A percentile compares a stretch with the other conserved stretches of the same genome.
phyloP scores from a whole-genome alignment of 495 filamentous ascomycete species.

The Trichoderma virens region DNA sequence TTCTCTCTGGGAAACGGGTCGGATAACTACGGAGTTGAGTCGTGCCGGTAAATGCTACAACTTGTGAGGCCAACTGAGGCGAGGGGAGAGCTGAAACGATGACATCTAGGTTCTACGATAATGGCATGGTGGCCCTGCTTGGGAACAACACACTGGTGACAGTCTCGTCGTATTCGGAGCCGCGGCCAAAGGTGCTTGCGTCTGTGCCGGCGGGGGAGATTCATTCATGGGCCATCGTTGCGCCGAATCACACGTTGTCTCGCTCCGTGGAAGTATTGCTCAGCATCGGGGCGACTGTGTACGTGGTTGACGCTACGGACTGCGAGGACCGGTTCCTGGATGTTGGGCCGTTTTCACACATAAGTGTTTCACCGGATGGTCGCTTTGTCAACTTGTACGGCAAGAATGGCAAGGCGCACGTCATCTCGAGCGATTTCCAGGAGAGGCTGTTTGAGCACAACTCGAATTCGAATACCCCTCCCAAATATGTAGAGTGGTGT shows the following conservation, averaged over 20 bases:
- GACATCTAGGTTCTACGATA: slow-evolving; percentile 60
- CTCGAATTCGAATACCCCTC: slow-evolving; percentile 73
- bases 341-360: slow-evolving; percentile 86
- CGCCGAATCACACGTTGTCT: slow-evolving; percentile 85
- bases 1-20: slow-evolving; percentile 90
- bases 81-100: neutral
- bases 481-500: slow-evolving; percentile 89
- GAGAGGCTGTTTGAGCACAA: slow-evolving; percentile 87
- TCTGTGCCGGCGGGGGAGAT: slow-evolving; percentile 69
- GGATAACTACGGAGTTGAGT: slow-evolving; percentile 77
- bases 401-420: slow-evolving; percentile 76
- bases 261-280: slow-evolving; percentile 89
- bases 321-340: slow-evolving; percentile 84
- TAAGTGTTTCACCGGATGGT: slow-evolving; percentile 84
- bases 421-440: slow-evolving; percentile 91
- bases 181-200: slow-evolving; percentile 75
- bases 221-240: slow-evolving; percentile 82
- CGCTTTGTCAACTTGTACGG: slow-evolving; percentile 83
- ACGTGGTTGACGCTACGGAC: slow-evolving; percentile 78
- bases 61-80: neutral
- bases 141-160: slow-evolving; percentile 81
- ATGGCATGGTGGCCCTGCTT: slow-evolving; percentile 88
- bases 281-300: slow-evolving; percentile 77
- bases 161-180: slow-evolving; percentile 84
- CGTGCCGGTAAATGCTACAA: slow-evolving; percentile 48